These are phyloP conservation scores for Bombardia bombarda DNA, from an alignment of 495 filamentous ascomycete species.

Conservation along the genomic window DNA sequence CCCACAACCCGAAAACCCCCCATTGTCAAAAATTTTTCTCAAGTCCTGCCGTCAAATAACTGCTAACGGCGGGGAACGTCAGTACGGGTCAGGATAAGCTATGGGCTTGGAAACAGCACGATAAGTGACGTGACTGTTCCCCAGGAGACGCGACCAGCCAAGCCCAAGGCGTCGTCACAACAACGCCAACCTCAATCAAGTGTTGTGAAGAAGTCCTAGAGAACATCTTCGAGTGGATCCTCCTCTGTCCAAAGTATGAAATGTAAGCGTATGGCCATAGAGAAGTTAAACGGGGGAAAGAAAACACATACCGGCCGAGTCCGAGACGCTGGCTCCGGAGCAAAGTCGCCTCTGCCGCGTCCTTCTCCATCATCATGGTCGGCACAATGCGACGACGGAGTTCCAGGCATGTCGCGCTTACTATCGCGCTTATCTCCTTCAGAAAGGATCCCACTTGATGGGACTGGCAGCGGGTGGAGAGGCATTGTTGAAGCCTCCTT, in stretches of 20 bases:
- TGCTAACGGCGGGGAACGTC: background rate
- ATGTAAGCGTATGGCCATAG: background rate
- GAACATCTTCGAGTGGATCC: no score
- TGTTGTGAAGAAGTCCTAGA: no score
- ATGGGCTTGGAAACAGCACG: conserved; percentile 27
- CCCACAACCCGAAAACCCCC: conserved; percentile 8
- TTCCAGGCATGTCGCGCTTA: conserved; percentile 36
- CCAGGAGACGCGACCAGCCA: conserved; percentile 41
- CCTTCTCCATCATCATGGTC: background rate
- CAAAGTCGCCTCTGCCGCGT: conserved; percentile 37
- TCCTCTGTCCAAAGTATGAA: conserved; percentile 20
- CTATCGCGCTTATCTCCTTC: conserved; percentile 52
- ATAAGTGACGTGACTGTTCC: conserved; percentile 28
- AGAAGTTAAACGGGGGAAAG: background rate
- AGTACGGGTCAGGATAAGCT: no score
- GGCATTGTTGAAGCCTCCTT: no score
- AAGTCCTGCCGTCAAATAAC: background rate
- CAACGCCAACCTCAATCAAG: conserved; percentile 2
- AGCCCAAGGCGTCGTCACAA: conserved; percentile 19
- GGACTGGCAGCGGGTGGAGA: no score
- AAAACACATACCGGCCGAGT: conserved; percentile 32
- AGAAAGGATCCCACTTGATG: conserved; percentile 39
- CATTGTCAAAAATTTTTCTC: conserved; percentile 2
- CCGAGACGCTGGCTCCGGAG: conserved; percentile 49
- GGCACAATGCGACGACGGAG: conserved; percentile 8